A percentile compares a stretch with the other conserved stretches of the same genome.
phyloP scores from a whole-genome alignment of 257 asterid species.

The Solanum etuberosum region DNA sequence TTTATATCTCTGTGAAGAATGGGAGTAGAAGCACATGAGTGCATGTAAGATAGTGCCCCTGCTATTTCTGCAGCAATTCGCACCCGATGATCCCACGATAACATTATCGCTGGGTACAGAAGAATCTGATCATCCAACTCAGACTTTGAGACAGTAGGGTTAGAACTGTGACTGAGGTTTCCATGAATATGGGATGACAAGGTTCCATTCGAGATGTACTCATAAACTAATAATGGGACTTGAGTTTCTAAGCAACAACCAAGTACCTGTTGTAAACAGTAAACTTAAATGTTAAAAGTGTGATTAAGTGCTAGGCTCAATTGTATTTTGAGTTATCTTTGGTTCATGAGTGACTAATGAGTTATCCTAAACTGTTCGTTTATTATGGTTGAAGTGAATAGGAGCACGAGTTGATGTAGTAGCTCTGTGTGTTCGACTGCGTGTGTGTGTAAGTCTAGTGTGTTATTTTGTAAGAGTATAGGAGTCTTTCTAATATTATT shows the following conservation, averaged over 20 bases:
- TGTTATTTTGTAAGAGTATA: neutral
- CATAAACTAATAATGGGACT: neutral
- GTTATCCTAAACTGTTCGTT: neutral
- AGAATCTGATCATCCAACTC: neutral
- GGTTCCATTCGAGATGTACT: neutral
- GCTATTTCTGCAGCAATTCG: constrained; percentile 30
- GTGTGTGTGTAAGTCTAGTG: neutral
- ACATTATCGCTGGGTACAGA: neutral
- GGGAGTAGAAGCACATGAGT: constrained; percentile 24
- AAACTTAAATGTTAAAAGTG: neutral
- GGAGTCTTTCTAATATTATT: neutral
- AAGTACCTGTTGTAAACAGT: neutral
- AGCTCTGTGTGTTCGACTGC: neutral
- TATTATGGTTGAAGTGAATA: neutral
- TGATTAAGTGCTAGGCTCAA: neutral
- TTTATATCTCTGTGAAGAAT: constrained; percentile 31
- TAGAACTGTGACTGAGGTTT: neutral
- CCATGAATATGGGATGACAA: neutral
- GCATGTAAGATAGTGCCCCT: constrained; percentile 28
- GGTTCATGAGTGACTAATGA: neutral
- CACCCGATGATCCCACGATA: constrained; percentile 26
- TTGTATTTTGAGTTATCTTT: neutral
- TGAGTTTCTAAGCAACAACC: neutral
- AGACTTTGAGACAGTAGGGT: neutral
- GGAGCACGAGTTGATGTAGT: neutral